Conservation (phyloP, 148 eudicot genomes). For the Cornus controversa region DNA sequence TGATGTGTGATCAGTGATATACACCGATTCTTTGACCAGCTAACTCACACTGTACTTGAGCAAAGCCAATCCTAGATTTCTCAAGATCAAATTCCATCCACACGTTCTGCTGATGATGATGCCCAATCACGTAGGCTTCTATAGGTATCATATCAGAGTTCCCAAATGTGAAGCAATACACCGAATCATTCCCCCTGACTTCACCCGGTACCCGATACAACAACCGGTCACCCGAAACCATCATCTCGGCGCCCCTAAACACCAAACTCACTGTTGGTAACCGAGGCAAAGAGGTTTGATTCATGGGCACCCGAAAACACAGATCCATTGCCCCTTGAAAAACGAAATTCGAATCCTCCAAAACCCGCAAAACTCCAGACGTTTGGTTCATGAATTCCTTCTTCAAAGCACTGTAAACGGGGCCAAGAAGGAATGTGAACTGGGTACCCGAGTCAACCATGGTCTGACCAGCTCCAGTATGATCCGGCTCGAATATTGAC, state of each 20-base stretch:
- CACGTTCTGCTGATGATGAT: constrained; percentile 47
- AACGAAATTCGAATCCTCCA: constrained; percentile 36
- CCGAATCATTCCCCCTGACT: constrained; percentile 28
- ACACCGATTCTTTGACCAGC: constrained; percentile 33
- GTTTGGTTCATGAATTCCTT: constrained; percentile 50
- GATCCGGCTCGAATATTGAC: constrained; percentile 63
- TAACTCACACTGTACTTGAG: constrained; percentile 37
- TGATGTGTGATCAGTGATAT: neutral
- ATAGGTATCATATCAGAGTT: constrained; percentile 42
- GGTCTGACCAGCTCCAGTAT: constrained; percentile 77
- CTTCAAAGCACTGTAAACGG: constrained; percentile 51
- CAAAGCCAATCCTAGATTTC: constrained; percentile 46
- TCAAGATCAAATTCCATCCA: constrained; percentile 55
- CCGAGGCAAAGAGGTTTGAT: constrained; percentile 21
- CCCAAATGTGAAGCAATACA: constrained; percentile 48
- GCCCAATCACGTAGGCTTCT: constrained; percentile 45
- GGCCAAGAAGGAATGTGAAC: constrained; percentile 65
- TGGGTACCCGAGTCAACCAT: constrained; percentile 66
- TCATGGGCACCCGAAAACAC: constrained; percentile 31
- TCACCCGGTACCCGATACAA: constrained; percentile 40
- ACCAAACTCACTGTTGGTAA: constrained; percentile 36
- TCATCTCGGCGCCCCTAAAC: constrained; percentile 44
- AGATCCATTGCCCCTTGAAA: constrained; percentile 47
- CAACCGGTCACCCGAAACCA: constrained; percentile 34
- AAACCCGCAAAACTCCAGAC: constrained; percentile 17